Base-by-base conservation (phyloP, 176 grass and related monocot species). In the Musa acuminata region DNA sequence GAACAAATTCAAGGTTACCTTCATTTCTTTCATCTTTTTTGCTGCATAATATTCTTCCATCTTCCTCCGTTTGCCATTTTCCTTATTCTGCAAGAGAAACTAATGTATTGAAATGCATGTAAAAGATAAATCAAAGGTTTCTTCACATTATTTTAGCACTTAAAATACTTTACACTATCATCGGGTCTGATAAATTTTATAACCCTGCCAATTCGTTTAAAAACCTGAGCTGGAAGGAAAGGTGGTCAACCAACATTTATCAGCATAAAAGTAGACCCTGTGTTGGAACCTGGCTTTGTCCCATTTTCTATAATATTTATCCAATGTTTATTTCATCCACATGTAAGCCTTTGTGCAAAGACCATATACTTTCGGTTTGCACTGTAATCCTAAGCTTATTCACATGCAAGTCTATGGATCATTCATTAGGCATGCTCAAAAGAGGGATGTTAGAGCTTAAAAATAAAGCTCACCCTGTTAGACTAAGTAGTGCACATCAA, bases 41-140 rank as follows among this genome's bases (percentile, higher is more conserved):
- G 53, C 27, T 13, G 72, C 54, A 60, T 49, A 48, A 75, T 60
- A 58, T 21, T 75, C 72, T 74, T 74, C 72, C 13, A n/a, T 25
- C 13, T 58, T 74, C 25, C 72, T 25, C 13, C 72, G 20, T 59
- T 74, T 74, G 8, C 72, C 72, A 74, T 74, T 74, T 74, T 59
- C 53, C 72, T 74, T 74, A 17, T 74, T 55, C 54, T 75, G 55
- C 14, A 60, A 48, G 16, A 75, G 53, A 75, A 2, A 19, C 22
- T 14, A 75, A 60, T 73, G 22, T 19, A 54, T 53, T 17, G 13
- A 26, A 2, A 49, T 23, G 3, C 10, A 52, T 71, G 13, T 51
- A 71, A 13, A 71, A 71, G 24, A 43, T 43, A 43, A 43, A 43
- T 6, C 35, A 43, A 43, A 43, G 35, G 35, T 6, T 43, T 43